A percentile compares a stretch with the other conserved stretches of the same genome.
Evolutionary conservation across 495 filamentous ascomycete species (phyloP).

Genomic region (Trichoderma parareesei): DNA sequence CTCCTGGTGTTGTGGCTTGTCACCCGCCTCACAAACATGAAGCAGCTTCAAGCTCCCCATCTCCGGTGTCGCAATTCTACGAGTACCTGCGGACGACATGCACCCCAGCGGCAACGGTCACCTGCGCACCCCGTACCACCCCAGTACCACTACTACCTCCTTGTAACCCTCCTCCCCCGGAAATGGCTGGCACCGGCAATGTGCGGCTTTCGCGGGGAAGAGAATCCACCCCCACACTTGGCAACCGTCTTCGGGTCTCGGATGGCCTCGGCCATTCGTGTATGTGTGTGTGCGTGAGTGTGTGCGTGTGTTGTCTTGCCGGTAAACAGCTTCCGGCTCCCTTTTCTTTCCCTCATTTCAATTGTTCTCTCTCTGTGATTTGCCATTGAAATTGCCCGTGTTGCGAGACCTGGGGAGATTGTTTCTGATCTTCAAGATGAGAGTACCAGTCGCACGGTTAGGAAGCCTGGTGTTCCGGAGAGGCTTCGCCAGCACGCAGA

Average conservation of each 20-base stretch:
- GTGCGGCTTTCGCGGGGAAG: constrained; percentile 23
- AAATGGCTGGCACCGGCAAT: constrained; percentile 25
- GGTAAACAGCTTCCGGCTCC: neutral
- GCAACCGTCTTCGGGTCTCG: constrained; percentile 6
- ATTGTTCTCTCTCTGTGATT: neutral
- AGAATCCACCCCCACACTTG: constrained; percentile 11
- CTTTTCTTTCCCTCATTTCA: neutral
- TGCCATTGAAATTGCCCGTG: too few species aligned
- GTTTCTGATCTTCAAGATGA: constrained; percentile 14
- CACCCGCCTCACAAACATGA: too few species aligned
- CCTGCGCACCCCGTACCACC: too few species aligned
- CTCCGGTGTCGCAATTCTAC: neutral
- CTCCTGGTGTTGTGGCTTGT: too few species aligned
- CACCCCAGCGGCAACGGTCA: neutral
- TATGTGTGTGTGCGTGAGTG: too few species aligned
- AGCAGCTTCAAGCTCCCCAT: too few species aligned
- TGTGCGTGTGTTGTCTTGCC: too few species aligned
- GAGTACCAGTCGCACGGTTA: constrained; percentile 15
- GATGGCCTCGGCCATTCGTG: neutral
- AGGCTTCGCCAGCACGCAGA: constrained; percentile 48
- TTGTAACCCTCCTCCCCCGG: neutral
- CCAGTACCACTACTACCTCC: too few species aligned
- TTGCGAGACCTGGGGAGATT: neutral
- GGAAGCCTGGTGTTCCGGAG: constrained; percentile 26
- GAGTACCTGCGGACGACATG: neutral